phyloP scores from a whole-genome alignment of 176 grass and related monocot genomes.

The Raddia distichophylla region DNA sequence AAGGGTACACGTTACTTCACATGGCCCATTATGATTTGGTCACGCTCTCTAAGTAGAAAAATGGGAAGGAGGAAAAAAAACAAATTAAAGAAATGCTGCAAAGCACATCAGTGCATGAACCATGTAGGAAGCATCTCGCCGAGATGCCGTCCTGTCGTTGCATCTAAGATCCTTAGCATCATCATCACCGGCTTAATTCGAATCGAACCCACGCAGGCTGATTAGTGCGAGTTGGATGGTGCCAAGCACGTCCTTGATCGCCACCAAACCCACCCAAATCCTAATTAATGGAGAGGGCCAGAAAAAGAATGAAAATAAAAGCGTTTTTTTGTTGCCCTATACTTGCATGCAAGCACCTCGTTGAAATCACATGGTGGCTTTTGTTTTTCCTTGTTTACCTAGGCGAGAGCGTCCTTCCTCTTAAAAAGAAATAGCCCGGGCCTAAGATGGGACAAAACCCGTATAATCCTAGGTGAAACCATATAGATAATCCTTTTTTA shows the following conservation, averaged over 20 bases:
- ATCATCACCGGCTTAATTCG: not conserved
- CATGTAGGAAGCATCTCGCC: not conserved
- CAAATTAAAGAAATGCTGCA: not conserved
- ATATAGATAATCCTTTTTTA: not conserved
- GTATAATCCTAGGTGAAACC: not conserved
- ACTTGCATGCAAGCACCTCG: not conserved
- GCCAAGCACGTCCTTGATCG: not conserved
- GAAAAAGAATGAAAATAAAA: not conserved
- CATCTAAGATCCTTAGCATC: conserved; percentile 7
- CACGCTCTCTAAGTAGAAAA: conserved; percentile 35
- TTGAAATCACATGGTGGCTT: not conserved
- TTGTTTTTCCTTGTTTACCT: not conserved
- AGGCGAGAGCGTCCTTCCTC: not conserved
- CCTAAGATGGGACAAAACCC: not conserved
- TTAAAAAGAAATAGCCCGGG: not conserved
- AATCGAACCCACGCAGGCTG: conserved; percentile 20
- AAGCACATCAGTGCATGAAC: not conserved
- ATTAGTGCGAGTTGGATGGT: conserved; percentile 19
- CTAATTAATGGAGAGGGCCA: not conserved
- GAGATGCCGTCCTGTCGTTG: conserved; percentile 29
- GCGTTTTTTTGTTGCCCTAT: not conserved
- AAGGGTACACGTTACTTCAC: conserved; percentile 13
- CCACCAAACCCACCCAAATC: not conserved
- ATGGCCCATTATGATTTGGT: conserved; percentile 40
- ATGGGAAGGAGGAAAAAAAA: not conserved